phyloP scores from a whole-genome alignment of 345 rosid species.

The Populus euphratica region DNA sequence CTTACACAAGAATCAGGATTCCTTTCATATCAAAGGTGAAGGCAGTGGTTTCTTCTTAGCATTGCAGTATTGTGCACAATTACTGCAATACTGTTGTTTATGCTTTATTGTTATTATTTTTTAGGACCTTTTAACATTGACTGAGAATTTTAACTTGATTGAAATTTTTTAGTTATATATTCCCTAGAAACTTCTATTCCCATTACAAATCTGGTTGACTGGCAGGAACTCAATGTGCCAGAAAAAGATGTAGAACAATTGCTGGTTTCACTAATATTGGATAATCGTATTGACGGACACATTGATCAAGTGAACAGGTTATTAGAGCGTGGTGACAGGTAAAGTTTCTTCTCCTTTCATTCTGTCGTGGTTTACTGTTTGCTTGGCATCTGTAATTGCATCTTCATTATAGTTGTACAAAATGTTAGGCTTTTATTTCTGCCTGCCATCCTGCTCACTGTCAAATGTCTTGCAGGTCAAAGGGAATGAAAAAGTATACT shows the following conservation, averaged over 20 bases:
- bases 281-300: slow-evolving; percentile 90
- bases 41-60: neutral
- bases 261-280: slow-evolving; percentile 81
- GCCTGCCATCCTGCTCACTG: neutral
- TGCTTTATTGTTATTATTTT: neutral
- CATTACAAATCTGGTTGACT: neutral
- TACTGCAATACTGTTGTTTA: neutral
- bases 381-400: neutral
- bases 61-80: neutral
- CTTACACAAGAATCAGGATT: slow-evolving; percentile 84
- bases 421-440: neutral
- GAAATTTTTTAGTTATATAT: neutral
- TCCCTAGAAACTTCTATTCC: neutral
- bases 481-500: slow-evolving; percentile 86
- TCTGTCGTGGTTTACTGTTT: neutral
- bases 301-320: slow-evolving; percentile 94
- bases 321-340: slow-evolving; percentile 90
- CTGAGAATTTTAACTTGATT: neutral
- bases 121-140: neutral
- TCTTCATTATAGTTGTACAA: neutral
- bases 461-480: slow-evolving; percentile 48
- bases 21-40: slow-evolving; percentile 86
- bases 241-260: slow-evolving; percentile 93
- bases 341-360: neutral
- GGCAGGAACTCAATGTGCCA: slow-evolving; percentile 88